These are phyloP conservation scores for Xylariaceae sp. DNA, from an alignment of 2,329 filamentous ascomycete species.

Conservation along the genomic window DNA sequence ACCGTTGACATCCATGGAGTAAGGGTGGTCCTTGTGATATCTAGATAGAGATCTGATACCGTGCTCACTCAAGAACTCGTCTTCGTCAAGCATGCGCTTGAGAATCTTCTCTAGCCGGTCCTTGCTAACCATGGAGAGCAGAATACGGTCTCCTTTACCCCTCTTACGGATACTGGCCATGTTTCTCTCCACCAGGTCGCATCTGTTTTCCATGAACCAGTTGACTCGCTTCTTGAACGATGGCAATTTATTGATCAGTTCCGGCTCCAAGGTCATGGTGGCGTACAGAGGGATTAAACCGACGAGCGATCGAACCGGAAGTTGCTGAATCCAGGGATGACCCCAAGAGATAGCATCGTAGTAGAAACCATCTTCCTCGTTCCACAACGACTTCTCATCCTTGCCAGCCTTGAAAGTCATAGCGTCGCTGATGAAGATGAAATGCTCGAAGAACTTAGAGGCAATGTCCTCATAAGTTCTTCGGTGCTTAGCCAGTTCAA, in stretches of 20 bases:
- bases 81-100: slow-evolving; percentile 85
- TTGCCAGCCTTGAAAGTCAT: slow-evolving; percentile 78
- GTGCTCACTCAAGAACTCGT: slow-evolving; percentile 85
- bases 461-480: slow-evolving; percentile 95
- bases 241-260: slow-evolving; percentile 85
- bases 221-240: slow-evolving; percentile 88
- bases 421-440: slow-evolving; percentile 94
- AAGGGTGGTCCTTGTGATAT: slow-evolving; percentile 82
- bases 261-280: slow-evolving; percentile 85
- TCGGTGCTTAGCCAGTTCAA: slow-evolving; percentile 91
- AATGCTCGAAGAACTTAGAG: slow-evolving; percentile 98
- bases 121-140: slow-evolving; percentile 87
- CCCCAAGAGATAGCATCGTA: slow-evolving; percentile 98
- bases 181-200: slow-evolving; percentile 84
- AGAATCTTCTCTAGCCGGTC: slow-evolving; percentile 87
- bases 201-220: slow-evolving; percentile 87
- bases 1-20: slow-evolving; percentile 92
- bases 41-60: slow-evolving; percentile 91
- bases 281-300: slow-evolving; percentile 91
- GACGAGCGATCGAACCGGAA: slow-evolving; percentile 86
- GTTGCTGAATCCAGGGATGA: slow-evolving; percentile 85
- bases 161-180: slow-evolving; percentile 89
- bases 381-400: slow-evolving; percentile 85
- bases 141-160: slow-evolving; percentile 81
- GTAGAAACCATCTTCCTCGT: slow-evolving; percentile 95